Conservation (phyloP, 1,284 basidiomycete genomes). For the Golubevia pallescens region DNA sequence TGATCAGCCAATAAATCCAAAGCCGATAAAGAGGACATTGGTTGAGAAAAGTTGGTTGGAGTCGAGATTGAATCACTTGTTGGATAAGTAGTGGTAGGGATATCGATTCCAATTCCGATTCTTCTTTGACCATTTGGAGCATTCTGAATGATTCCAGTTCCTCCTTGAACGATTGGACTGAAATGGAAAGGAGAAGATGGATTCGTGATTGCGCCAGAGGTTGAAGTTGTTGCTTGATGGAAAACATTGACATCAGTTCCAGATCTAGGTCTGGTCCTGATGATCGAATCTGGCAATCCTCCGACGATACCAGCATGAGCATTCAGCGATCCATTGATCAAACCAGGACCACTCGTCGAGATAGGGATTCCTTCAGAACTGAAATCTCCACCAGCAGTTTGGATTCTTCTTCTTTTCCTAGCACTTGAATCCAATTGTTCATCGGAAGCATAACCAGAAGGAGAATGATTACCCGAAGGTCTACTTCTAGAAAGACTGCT, state of each 20-base stretch:
- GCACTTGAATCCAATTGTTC: not conserved
- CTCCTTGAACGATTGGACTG: too few relatives aligned
- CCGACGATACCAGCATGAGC: not conserved
- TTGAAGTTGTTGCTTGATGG: not conserved
- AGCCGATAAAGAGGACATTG: conserved; percentile 27
- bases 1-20: conserved; percentile 62
- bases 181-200: too few relatives aligned
- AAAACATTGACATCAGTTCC: not conserved
- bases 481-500: too few relatives aligned
- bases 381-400: not conserved
- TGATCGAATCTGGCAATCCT: not conserved
- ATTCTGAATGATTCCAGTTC: not conserved
- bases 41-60: not conserved
- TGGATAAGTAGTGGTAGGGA: not conserved
- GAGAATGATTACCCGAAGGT: not conserved
- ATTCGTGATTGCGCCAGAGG: too few relatives aligned
- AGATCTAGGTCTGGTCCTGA: not conserved
- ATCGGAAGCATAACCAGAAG: not conserved
- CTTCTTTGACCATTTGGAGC: not conserved
- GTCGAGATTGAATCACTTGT: conserved; percentile 3
- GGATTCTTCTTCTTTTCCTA: not conserved
- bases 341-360: not conserved
- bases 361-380: not conserved
- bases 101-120: not conserved
- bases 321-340: not conserved